Percentiles rank a stretch among this genome's conserved stretches.
These are phyloP conservation scores for Tetracladium marchalianum DNA, from an alignment of 495 filamentous ascomycete genomes.

Conservation along the genomic window DNA sequence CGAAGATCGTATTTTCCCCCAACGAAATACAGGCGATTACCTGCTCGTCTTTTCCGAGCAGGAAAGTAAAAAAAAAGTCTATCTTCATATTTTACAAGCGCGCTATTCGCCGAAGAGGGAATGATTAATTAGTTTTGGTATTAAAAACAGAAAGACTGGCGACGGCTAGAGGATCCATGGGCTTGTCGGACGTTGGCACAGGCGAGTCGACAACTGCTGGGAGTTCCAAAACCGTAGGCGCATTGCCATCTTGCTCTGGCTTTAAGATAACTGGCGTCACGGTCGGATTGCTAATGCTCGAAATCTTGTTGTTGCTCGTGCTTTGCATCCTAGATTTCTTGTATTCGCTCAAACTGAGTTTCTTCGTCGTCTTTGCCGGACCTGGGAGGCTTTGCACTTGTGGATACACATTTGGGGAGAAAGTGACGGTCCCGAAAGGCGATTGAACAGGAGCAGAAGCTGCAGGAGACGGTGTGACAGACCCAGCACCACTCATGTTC, in stretches of 20 bases:
- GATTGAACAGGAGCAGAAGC: constrained; percentile 38
- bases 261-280: constrained; percentile 9
- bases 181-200: constrained; percentile 8
- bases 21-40: too few species aligned
- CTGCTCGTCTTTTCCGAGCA: too few species aligned
- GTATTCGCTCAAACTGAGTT: constrained; percentile 67
- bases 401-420: constrained; percentile 31
- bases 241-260: constrained; percentile 13
- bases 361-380: constrained; percentile 53
- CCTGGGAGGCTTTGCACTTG: constrained; percentile 37
- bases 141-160: too few species aligned
- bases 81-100: too few species aligned
- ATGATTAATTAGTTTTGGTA: too few species aligned
- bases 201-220: constrained; percentile 13
- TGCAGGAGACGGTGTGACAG: constrained; percentile 32
- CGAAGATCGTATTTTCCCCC: too few species aligned
- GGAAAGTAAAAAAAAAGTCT: too few species aligned
- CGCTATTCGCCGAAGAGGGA: too few species aligned
- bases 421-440: constrained; percentile 34
- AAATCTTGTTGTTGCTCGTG: constrained; percentile 6
- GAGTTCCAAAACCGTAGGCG: constrained; percentile 3
- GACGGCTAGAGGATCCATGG: constrained; percentile 2
- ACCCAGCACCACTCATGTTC: constrained; percentile 11
- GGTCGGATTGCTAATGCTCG: constrained; percentile 9
- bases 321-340: constrained; percentile 43